Conservation (phyloP, 495 filamentous ascomycete species). For the Neohortaea acidophila region DNA sequence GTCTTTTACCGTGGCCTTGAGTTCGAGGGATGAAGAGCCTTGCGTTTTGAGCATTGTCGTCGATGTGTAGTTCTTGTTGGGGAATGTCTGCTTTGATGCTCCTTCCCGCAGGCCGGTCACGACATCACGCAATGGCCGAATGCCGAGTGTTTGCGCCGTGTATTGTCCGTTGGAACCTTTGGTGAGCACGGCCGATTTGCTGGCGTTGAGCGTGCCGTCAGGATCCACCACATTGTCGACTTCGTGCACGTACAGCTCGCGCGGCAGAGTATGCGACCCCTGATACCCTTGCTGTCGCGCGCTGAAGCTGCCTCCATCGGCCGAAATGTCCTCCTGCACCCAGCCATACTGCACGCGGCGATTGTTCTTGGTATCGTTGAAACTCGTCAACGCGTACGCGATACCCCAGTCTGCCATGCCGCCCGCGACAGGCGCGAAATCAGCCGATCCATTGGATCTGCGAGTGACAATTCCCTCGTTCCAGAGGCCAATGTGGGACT, state of each 20-base stretch:
- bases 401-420: conserved; percentile 31
- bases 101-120: conserved; percentile 21
- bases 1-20: conserved; percentile 20
- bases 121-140: conserved; percentile 28
- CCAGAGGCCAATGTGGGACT: conserved; percentile 29
- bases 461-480: conserved; percentile 27
- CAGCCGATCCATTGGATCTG: conserved; percentile 25
- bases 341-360: conserved; percentile 32
- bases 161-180: conserved; percentile 22
- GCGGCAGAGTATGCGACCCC: conserved; percentile 29
- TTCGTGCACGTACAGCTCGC: conserved; percentile 30
- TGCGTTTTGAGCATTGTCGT: conserved; percentile 11
- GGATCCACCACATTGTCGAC: conserved; percentile 22
- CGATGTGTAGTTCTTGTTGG: conserved; percentile 4
- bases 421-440: conserved; percentile 26
- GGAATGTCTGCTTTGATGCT: conserved; percentile 2
- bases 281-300: conserved; percentile 31
- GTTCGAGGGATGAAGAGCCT: conserved; percentile 19
- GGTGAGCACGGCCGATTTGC: conserved; percentile 18
- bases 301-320: conserved; percentile 21
- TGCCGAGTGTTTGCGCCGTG: conserved; percentile 28
- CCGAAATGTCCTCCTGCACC: conserved; percentile 27
- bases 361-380: conserved; percentile 31
- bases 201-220: conserved; percentile 18
- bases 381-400: conserved; percentile 30